A percentile compares a stretch with the other conserved stretches of the same genome.
Conservation (phyloP, 257 asterid species). For the Echium plantagineum region DNA sequence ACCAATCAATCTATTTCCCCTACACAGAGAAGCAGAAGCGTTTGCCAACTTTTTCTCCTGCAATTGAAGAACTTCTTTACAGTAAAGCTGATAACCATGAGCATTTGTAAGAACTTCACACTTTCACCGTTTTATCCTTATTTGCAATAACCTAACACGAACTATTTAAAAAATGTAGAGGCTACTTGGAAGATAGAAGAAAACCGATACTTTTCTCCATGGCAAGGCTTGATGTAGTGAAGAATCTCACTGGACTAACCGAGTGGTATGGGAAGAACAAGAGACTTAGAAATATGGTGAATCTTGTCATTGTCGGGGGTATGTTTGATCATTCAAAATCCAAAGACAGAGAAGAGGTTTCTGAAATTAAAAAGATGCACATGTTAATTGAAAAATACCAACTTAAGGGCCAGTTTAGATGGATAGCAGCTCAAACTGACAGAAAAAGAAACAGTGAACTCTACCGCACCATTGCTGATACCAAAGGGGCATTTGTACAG, state of each 20-base stretch:
- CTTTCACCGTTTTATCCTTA: neutral
- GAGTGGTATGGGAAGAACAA: slow-evolving; percentile 90
- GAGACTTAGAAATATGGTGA: slow-evolving; percentile 51
- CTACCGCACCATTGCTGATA: slow-evolving; percentile 70
- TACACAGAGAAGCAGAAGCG: slow-evolving; percentile 54
- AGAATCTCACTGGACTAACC: slow-evolving; percentile 70
- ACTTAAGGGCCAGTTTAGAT: slow-evolving; percentile 70
- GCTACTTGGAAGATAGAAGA: slow-evolving; percentile 57
- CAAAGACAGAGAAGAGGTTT: too few relatives aligned
- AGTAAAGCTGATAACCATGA: slow-evolving; percentile 52
- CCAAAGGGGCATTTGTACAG: slow-evolving; percentile 86
- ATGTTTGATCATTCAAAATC: slow-evolving; percentile 73
- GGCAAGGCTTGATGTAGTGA: slow-evolving; percentile 84
- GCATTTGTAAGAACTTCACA: slow-evolving; percentile 47
- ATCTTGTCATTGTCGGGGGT: slow-evolving; percentile 80
- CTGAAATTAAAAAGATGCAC: too few relatives aligned
- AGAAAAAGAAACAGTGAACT: slow-evolving; percentile 60
- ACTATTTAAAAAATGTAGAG: slow-evolving; percentile 30
- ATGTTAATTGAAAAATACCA: slow-evolving; percentile 57
- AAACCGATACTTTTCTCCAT: slow-evolving; percentile 83
- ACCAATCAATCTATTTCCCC: slow-evolving; percentile 74
- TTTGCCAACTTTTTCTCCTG: slow-evolving; percentile 32
- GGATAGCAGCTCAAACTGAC: slow-evolving; percentile 90
- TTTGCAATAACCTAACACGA: neutral
- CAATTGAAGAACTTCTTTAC: slow-evolving; percentile 73